phyloP scores from a whole-genome alignment of 1,284 basidiomycete species.

The Apiotrichum mycotoxinovorans region DNA sequence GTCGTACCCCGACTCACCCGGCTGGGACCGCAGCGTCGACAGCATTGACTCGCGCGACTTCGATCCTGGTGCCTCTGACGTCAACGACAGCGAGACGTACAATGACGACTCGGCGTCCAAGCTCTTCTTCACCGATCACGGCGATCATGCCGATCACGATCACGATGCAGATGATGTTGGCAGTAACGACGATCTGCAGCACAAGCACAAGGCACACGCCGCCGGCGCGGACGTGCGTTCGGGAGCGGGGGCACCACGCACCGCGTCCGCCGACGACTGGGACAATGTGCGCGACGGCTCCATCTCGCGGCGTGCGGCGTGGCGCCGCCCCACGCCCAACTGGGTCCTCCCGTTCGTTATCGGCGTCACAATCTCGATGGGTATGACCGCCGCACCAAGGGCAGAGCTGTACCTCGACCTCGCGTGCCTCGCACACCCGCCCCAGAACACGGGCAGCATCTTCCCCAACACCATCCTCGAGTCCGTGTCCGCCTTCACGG shows the following conservation, averaged over 20 bases:
- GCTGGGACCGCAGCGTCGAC: neutral
- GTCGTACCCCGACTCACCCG: neutral
- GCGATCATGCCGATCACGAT: neutral
- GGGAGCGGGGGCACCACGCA: neutral
- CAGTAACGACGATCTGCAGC: too few relatives aligned
- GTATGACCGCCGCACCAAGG: slow-evolving; percentile 42
- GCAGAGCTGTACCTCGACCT: slow-evolving; percentile 46
- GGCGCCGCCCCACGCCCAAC: slow-evolving; percentile 37
- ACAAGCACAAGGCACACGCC: slow-evolving; percentile 11
- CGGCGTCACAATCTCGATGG: slow-evolving; percentile 33
- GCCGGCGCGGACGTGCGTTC: neutral
- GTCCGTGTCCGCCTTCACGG: too few relatives aligned
- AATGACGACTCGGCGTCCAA: neutral
- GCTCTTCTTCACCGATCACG: neutral
- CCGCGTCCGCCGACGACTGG: slow-evolving; percentile 20
- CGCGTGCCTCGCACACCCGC: slow-evolving; percentile 48
- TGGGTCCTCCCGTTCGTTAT: slow-evolving; percentile 47
- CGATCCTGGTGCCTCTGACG: neutral
- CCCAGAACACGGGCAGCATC: slow-evolving; percentile 23
- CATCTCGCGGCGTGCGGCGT: slow-evolving; percentile 31
- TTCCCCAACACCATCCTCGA: neutral
- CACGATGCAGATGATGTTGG: neutral
- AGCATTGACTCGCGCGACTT: neutral
- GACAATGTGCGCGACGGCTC: slow-evolving; percentile 28
- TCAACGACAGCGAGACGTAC: neutral